A percentile compares a stretch with the other conserved stretches of the same genome.
Conservation (phyloP, 495 filamentous ascomycete genomes). For the Neurospora sp. region DNA sequence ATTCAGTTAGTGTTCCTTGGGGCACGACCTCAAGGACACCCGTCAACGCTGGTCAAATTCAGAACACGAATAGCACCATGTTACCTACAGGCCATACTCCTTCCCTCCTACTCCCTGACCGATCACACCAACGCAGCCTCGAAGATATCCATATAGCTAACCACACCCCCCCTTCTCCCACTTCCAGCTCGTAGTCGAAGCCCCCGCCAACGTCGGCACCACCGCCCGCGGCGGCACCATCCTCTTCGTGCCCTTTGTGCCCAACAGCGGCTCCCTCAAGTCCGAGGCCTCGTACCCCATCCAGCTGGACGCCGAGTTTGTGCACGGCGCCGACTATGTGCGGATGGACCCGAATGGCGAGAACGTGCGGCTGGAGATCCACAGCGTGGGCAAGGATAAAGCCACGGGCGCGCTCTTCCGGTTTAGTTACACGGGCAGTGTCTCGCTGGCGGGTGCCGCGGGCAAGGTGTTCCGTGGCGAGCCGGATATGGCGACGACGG, state of each 20-base stretch:
- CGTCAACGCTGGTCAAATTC: not conserved
- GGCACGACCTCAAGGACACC: not conserved
- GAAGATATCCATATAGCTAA: not conserved
- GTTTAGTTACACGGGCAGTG: slow-evolving; percentile 41
- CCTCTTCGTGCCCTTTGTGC: slow-evolving; percentile 20
- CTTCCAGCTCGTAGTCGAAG: slow-evolving; percentile 23
- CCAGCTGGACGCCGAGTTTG: slow-evolving; percentile 37
- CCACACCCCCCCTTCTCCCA: not conserved
- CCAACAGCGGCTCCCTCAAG: slow-evolving; percentile 15
- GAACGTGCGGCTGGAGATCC: slow-evolving; percentile 42
- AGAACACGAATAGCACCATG: not conserved
- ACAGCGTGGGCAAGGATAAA: slow-evolving; percentile 33
- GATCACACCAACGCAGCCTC: not conserved
- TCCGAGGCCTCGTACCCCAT: slow-evolving; percentile 25
- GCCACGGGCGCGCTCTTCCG: slow-evolving; percentile 29
- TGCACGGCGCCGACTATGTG: slow-evolving; percentile 46
- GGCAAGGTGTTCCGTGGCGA: slow-evolving; percentile 34
- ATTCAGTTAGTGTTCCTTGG: not conserved
- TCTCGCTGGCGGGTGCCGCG: slow-evolving; percentile 27
- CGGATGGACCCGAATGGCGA: slow-evolving; percentile 36
- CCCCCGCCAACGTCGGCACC: slow-evolving; percentile 16
- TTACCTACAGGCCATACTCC: not conserved
- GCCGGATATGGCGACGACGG: slow-evolving; percentile 39
- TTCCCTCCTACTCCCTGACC: not conserved
- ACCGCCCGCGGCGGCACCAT: slow-evolving; percentile 15